Evolutionary conservation across 306 rosid species (phyloP).

Genomic region (Calophaca sinica): DNA sequence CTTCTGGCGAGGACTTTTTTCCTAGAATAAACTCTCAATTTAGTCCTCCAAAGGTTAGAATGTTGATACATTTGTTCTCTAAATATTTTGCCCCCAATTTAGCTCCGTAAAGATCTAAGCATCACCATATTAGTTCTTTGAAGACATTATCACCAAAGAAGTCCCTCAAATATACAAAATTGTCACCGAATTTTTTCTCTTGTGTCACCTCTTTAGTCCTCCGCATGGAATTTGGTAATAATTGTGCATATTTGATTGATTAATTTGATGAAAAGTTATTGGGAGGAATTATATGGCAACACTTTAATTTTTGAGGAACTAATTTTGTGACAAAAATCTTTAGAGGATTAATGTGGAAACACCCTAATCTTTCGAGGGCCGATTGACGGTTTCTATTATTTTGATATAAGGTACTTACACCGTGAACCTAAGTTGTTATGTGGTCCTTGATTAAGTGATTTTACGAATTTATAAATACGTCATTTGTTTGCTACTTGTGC

Average conservation of each 20-base stretch:
- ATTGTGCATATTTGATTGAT: not conserved
- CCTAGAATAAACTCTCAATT: not conserved
- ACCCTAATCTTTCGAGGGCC: not conserved
- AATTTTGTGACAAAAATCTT: not conserved
- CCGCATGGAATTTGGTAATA: not conserved
- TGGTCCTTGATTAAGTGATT: slow-evolving; percentile 15
- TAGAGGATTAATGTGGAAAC: not conserved
- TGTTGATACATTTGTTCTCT: not conserved
- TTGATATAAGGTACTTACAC: not conserved
- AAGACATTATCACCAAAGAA: not conserved
- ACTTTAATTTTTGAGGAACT: not conserved
- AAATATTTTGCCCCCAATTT: not conserved
- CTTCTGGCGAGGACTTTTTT: not conserved
- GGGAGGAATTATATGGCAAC: not conserved
- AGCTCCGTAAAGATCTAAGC: not conserved
- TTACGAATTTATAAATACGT: slow-evolving; percentile 13
- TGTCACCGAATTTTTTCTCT: not conserved
- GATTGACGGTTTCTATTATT: not conserved
- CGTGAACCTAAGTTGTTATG: not conserved
- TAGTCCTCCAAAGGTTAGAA: not conserved
- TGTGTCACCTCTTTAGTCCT: not conserved
- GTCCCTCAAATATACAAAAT: not conserved
- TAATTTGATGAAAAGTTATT: not conserved
- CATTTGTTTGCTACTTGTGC: not conserved
- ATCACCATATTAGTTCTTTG: not conserved